Evolutionary conservation across 495 filamentous ascomycete genomes (phyloP), one percentile per base, ranked within the genome.

Genomic region (Talaromyces adpressus): DNA sequence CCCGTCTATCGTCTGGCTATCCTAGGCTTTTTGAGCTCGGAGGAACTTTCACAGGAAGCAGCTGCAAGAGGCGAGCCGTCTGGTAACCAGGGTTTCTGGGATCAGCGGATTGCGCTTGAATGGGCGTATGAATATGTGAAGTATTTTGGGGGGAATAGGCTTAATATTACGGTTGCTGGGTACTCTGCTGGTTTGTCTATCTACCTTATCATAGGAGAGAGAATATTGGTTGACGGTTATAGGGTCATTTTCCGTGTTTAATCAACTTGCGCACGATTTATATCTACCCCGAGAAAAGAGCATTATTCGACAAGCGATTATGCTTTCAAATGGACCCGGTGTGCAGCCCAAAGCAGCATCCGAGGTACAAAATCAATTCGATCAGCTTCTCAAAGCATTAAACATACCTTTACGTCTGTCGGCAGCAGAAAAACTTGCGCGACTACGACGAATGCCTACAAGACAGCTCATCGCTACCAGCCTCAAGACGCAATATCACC

Each of bases 1-100:
- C 87, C 89, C 62, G 88, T 87, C 64, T 91, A 91, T 67, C 83
- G 89, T 2, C 72, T 91, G 20, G 85, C 85, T 11, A 77, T 87
- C 0, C 79, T 91, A 27, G 89, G 89, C 0, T 91, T 91, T 69
- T 68, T 90, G 23, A 79, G 85, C 27, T 85, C 84, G 1, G 61
- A 65, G 2, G 79, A 80, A 65, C 29, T 85, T 23, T 78, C 79
- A 14, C 78, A 81, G 2, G 81, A 84, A 61, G 81, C 84, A 18
- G 83, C 83, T 0, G 34, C 81, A 14, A 64, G 14, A 29, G 51
- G 65, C 0, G 74, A 80, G 25, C 70, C 72, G 6, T 67, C 70
- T 3, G 76, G 88, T 23, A 91, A 91, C 67, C 71, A 89, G 30
- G 89, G 89, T 5, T 77, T 91, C 65, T 85, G 83, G 75, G 89